Percentiles rank a stretch among this genome's conserved stretches.
These are phyloP conservation scores for Daldinia childiae DNA, from an alignment of 495 filamentous ascomycete genomes.

Conservation along the genomic window DNA sequence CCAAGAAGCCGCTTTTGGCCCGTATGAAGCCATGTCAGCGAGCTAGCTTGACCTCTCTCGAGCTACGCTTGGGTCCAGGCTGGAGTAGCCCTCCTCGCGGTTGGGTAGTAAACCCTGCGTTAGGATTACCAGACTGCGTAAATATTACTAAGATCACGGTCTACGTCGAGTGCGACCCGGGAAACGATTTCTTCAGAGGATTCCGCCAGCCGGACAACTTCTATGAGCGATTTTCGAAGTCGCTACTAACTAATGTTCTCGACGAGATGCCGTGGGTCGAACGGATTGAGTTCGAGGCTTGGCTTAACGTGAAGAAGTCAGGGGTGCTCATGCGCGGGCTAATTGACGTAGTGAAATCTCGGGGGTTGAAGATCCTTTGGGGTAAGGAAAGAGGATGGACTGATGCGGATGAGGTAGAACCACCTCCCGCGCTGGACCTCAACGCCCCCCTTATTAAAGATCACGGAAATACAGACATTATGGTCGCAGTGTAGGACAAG, in stretches of 20 bases:
- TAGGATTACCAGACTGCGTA: conserved; percentile 72
- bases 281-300: conserved; percentile 79
- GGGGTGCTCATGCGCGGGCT: conserved; percentile 77
- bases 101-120: conserved; percentile 72
- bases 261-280: conserved; percentile 66
- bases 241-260: conserved; percentile 67
- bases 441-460: conserved; percentile 41
- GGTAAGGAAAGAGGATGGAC: conserved; percentile 76
- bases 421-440: conserved; percentile 28
- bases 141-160: conserved; percentile 72
- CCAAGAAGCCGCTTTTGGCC: conserved; percentile 69
- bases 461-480: conserved; percentile 35
- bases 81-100: conserved; percentile 78
- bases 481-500: conserved; percentile 32
- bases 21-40: conserved; percentile 74
- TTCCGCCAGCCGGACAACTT: conserved; percentile 75
- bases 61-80: conserved; percentile 82
- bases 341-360: conserved; percentile 60
- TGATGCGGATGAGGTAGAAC: conserved; percentile 51
- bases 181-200: conserved; percentile 74
- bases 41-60: conserved; percentile 70
- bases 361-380: conserved; percentile 69
- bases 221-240: conserved; percentile 76
- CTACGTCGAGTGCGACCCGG: conserved; percentile 83
- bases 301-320: conserved; percentile 71